These are phyloP conservation scores for Castanospermum australe DNA, from an alignment of 306 rosid species.

Conservation along the genomic window DNA sequence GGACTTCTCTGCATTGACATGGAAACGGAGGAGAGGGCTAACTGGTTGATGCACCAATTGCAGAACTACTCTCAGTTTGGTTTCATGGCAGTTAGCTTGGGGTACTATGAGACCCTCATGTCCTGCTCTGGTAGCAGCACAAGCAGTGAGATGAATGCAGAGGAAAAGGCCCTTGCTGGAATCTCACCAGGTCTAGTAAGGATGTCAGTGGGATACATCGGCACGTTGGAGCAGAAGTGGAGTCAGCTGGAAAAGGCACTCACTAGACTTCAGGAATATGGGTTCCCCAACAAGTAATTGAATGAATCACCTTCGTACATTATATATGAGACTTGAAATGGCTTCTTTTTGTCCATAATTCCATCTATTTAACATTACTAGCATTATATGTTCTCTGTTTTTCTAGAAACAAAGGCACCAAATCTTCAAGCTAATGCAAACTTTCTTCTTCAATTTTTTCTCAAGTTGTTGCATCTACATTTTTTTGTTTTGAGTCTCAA, in stretches of 20 bases:
- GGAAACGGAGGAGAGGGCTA: conserved; percentile 89
- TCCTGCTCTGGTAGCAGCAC: conserved; percentile 93
- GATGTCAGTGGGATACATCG: conserved; percentile 78
- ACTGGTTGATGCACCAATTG: conserved; percentile 58
- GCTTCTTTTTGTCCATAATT: background rate
- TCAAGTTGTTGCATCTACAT: no score
- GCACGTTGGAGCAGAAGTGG: conserved; percentile 93
- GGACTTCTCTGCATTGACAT: conserved; percentile 83
- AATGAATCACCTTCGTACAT: conserved; percentile 2
- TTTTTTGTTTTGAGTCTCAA: no score
- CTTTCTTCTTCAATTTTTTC: no score
- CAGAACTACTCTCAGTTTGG: conserved; percentile 81
- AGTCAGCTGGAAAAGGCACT: conserved; percentile 69
- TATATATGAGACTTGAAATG: background rate
- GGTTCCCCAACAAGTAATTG: conserved; percentile 11
- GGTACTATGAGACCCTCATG: conserved; percentile 92
- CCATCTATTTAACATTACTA: background rate
- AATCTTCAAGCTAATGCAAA: no score
- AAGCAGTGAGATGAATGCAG: conserved; percentile 66
- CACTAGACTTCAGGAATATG: conserved; percentile 41
- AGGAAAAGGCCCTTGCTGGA: conserved; percentile 73
- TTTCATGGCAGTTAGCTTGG: conserved; percentile 89
- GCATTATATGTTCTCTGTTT: background rate
- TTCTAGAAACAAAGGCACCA: no score
- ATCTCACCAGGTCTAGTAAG: conserved; percentile 84